Conservation (phyloP, 176 grass and related monocot genomes). For the Eleusine coracana region DNA sequence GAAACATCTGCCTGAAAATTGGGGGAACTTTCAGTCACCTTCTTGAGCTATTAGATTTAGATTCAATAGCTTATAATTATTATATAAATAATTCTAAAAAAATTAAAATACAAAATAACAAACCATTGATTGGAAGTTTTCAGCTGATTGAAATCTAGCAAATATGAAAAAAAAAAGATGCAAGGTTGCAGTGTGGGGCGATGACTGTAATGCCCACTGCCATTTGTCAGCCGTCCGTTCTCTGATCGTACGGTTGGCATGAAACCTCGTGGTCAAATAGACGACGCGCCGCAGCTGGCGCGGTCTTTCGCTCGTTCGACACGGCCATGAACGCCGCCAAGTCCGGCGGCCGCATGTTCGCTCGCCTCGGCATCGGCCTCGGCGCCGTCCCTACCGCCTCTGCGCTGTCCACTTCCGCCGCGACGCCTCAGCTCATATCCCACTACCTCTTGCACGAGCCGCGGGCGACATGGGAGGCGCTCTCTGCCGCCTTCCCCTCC, state of each 20-base stretch:
- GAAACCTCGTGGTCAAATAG: background rate
- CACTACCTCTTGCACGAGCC: constrained; percentile 55
- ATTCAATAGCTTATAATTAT: too few relatives aligned
- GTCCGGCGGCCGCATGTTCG: constrained; percentile 29
- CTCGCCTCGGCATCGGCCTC: background rate
- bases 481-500: constrained; percentile 54
- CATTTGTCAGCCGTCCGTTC: background rate
- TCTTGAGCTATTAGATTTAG: too few relatives aligned
- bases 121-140: too few relatives aligned
- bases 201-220: background rate
- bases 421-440: constrained; percentile 49
- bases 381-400: background rate
- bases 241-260: background rate
- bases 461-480: constrained; percentile 57
- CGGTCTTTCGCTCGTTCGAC: background rate
- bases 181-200: too few relatives aligned
- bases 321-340: constrained; percentile 44
- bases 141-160: too few relatives aligned
- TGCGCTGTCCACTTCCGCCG: background rate
- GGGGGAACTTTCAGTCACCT: too few relatives aligned
- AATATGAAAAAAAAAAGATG: too few relatives aligned
- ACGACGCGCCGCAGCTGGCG: background rate
- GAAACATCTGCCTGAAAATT: too few relatives aligned
- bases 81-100: too few relatives aligned
- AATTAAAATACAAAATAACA: too few relatives aligned